phyloP scores from a whole-genome alignment of 106 monocot species.

The Gastrodia elata region DNA sequence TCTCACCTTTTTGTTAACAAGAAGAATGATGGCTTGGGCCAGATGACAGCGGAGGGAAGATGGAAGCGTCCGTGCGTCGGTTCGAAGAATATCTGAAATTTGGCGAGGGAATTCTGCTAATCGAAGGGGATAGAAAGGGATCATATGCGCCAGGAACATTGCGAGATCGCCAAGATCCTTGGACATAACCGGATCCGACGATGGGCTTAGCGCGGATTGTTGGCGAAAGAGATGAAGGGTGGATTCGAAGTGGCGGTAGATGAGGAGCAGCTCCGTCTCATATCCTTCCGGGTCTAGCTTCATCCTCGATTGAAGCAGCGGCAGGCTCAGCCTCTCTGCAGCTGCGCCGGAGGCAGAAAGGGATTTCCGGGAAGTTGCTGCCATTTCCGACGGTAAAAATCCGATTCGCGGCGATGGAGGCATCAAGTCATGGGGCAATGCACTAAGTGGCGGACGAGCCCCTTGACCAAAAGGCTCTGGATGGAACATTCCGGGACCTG shows the following conservation, averaged over 20 bases:
- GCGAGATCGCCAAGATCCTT: slow-evolving; percentile 72
- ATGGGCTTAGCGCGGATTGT: slow-evolving; percentile 39
- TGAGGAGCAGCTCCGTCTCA: slow-evolving; percentile 56
- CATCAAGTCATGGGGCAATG: slow-evolving; percentile 62
- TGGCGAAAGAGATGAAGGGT: slow-evolving; percentile 60
- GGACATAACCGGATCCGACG: slow-evolving; percentile 39
- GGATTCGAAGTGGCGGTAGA: slow-evolving; percentile 73
- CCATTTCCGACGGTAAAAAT: slow-evolving; percentile 5
- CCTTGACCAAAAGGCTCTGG: slow-evolving; percentile 48
- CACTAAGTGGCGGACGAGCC: slow-evolving; percentile 32
- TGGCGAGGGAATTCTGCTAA: slow-evolving; percentile 44
- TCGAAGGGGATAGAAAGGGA: slow-evolving; percentile 56
- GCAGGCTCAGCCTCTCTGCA: slow-evolving; percentile 42
- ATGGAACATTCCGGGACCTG: slow-evolving; percentile 37
- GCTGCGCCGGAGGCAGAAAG: slow-evolving; percentile 41
- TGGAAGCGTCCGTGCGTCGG: slow-evolving; percentile 43
- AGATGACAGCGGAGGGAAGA: slow-evolving; percentile 52
- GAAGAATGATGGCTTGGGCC: slow-evolving; percentile 63
- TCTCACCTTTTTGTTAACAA: slow-evolving; percentile 69
- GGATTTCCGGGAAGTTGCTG: slow-evolving; percentile 32
- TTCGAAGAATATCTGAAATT: slow-evolving; percentile 35
- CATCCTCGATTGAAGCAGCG: slow-evolving; percentile 83
- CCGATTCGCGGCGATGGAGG: slow-evolving; percentile 19
- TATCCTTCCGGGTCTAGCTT: slow-evolving; percentile 85
- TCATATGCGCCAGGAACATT: slow-evolving; percentile 79